phyloP scores from a whole-genome alignment of 2,329 filamentous ascomycete species.

The Pseudonectria foliicola region DNA sequence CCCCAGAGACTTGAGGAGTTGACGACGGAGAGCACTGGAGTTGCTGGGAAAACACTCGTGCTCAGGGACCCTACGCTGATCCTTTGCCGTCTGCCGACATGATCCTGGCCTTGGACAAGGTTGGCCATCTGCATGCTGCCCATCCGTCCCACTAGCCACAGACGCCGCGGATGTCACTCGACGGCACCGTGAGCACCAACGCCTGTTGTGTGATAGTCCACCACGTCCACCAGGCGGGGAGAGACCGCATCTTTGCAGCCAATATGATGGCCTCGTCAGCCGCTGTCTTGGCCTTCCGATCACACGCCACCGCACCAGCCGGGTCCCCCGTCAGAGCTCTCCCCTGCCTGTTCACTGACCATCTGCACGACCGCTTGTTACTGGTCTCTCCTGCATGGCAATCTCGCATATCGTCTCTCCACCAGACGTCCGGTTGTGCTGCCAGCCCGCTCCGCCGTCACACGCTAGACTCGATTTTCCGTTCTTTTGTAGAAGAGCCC shows the following conservation, averaged over 20 bases:
- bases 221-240: constrained; percentile 17
- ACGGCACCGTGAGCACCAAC: constrained; percentile 13
- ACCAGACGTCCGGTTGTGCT: constrained; percentile 7
- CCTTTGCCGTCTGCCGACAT: not conserved
- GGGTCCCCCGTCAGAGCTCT: constrained; percentile 9
- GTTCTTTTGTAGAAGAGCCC: constrained; percentile 4
- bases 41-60: too few relatives aligned
- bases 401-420: constrained; percentile 19
- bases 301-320: constrained; percentile 5
- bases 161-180: constrained; percentile 14
- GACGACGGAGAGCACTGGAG: too few relatives aligned
- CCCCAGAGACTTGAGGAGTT: too few relatives aligned
- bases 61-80: not conserved
- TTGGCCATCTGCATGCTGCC: constrained; percentile 19
- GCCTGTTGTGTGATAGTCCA: constrained; percentile 23
- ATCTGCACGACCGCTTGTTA: constrained; percentile 3
- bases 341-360: constrained; percentile 18
- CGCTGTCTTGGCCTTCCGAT: constrained; percentile 30
- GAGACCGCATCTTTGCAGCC: constrained; percentile 27
- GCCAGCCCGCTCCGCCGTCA: constrained; percentile 13
- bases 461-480: not conserved
- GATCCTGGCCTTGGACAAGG: not conserved
- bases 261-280: constrained; percentile 47
- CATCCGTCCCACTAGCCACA: constrained; percentile 10
- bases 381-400: constrained; percentile 22